Conservation (phyloP, 805 yeast genomes). For the Tetrapisispora fleetii region DNA sequence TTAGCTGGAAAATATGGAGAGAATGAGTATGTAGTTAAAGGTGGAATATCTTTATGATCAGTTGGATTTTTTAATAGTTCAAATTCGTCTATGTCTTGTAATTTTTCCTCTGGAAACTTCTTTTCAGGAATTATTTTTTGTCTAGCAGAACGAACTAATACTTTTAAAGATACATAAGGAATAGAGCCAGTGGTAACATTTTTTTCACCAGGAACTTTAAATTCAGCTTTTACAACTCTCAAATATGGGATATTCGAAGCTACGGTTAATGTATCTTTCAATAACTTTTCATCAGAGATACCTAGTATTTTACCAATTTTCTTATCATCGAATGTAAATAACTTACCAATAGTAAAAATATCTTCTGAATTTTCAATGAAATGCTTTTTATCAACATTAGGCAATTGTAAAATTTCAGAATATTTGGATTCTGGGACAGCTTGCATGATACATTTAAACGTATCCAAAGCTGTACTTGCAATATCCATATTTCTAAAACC, state of each 20-base stretch:
- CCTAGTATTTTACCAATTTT: slow-evolving; percentile 51
- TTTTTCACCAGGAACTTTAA: slow-evolving; percentile 81
- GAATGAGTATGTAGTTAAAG: slow-evolving; percentile 52
- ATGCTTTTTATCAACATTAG: slow-evolving; percentile 47
- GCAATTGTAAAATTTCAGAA: slow-evolving; percentile 72
- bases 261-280: slow-evolving; percentile 41
- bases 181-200: slow-evolving; percentile 59
- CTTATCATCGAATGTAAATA: slow-evolving; percentile 48
- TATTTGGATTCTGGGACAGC: slow-evolving; percentile 51
- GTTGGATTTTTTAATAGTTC: slow-evolving; percentile 68
- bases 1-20: slow-evolving; percentile 70
- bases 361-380: slow-evolving; percentile 26
- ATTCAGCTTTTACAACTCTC: slow-evolving; percentile 57
- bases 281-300: slow-evolving; percentile 35
- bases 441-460: slow-evolving; percentile 64
- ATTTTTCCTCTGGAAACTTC: slow-evolving; percentile 25
- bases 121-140: slow-evolving; percentile 45
- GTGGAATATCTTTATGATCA: slow-evolving; percentile 53
- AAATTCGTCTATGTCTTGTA: slow-evolving; percentile 48
- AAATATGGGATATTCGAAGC: slow-evolving; percentile 62
- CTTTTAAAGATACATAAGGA: slow-evolving; percentile 67
- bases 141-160: slow-evolving; percentile 62
- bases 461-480: slow-evolving; percentile 47
- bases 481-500: slow-evolving; percentile 67
- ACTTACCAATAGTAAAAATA: slow-evolving; percentile 57